Evolutionary conservation across 2,329 filamentous ascomycete species (phyloP).

Genomic region (Didymella exigua): DNA sequence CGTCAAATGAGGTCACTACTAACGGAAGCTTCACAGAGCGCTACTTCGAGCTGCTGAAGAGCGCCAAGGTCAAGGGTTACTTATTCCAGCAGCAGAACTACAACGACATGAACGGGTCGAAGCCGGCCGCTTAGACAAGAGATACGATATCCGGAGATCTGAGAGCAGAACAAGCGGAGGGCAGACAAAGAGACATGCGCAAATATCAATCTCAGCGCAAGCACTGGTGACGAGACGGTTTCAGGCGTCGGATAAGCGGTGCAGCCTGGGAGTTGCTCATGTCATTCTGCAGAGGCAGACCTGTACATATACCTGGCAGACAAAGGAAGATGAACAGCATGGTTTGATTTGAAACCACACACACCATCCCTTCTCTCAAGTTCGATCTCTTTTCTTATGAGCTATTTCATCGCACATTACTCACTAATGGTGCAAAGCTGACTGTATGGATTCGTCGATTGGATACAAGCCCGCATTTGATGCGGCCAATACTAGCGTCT

Average conservation of each 20-base stretch:
- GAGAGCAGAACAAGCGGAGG: neutral
- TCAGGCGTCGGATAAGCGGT: constrained; percentile 17
- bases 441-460: neutral
- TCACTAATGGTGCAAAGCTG: constrained; percentile 6
- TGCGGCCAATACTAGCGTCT: constrained; percentile 20
- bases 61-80: constrained; percentile 78
- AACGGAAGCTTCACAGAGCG: constrained; percentile 62
- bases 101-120: constrained; percentile 44
- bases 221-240: constrained; percentile 16
- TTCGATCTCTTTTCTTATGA: neutral
- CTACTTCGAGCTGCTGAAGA: constrained; percentile 78
- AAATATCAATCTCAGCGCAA: constrained; percentile 5
- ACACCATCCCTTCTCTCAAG: neutral
- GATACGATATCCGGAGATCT: neutral
- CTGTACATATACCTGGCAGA: constrained; percentile 40
- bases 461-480: constrained; percentile 2
- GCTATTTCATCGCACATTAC: neutral
- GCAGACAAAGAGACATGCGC: constrained; percentile 4
- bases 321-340: constrained; percentile 20
- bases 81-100: constrained; percentile 82
- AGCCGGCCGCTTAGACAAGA: constrained; percentile 8
- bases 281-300: constrained; percentile 28
- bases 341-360: constrained; percentile 11
- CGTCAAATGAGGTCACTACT: constrained; percentile 18
- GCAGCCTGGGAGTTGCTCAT: constrained; percentile 16